phyloP scores from a whole-genome alignment of 2,329 filamentous ascomycete genomes.

The Arachnopeziza araneosa region DNA sequence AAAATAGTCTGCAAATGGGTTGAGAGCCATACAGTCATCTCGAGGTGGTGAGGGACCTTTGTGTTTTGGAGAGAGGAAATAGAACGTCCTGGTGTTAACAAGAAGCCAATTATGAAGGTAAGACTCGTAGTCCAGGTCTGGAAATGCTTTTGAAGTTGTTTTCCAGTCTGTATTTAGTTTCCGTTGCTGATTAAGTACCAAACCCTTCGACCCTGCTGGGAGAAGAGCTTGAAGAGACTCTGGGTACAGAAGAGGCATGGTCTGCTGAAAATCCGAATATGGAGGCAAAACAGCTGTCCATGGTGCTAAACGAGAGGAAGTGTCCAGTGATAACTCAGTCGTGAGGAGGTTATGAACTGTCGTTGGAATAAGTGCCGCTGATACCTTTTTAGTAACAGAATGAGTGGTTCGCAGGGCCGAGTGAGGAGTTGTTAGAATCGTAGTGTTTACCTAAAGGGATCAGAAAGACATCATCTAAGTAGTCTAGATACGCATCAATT shows the following conservation, averaged over 20 bases:
- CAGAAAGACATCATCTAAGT: not conserved
- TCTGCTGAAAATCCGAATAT: conserved; percentile 49
- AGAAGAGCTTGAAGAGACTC: conserved; percentile 38
- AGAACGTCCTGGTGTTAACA: conserved; percentile 59
- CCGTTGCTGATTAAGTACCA: conserved; percentile 49
- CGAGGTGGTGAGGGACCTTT: conserved; percentile 30
- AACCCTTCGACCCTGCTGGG: conserved; percentile 37
- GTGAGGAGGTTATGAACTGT: conserved; percentile 69
- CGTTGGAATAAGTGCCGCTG: conserved; percentile 45
- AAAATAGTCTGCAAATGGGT: conserved; percentile 69
- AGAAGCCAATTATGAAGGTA: conserved; percentile 54
- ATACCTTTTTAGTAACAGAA: conserved; percentile 49
- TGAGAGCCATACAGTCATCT: conserved; percentile 61
- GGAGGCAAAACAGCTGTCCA: conserved; percentile 68
- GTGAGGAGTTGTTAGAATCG: conserved; percentile 60
- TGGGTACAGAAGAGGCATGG: conserved; percentile 53
- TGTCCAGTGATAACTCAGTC: conserved; percentile 56
- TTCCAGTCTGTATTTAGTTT: conserved; percentile 48
- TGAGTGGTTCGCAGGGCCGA: conserved; percentile 59
- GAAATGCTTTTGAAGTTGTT: conserved; percentile 37
- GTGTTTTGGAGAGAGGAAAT: conserved; percentile 35
- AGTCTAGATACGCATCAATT: not conserved
- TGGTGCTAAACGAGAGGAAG: conserved; percentile 31
- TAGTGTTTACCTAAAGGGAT: conserved; percentile 46
- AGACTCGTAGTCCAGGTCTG: conserved; percentile 32